phyloP scores from a whole-genome alignment of 305 asterid genomes.

The Andrographis paniculata region DNA sequence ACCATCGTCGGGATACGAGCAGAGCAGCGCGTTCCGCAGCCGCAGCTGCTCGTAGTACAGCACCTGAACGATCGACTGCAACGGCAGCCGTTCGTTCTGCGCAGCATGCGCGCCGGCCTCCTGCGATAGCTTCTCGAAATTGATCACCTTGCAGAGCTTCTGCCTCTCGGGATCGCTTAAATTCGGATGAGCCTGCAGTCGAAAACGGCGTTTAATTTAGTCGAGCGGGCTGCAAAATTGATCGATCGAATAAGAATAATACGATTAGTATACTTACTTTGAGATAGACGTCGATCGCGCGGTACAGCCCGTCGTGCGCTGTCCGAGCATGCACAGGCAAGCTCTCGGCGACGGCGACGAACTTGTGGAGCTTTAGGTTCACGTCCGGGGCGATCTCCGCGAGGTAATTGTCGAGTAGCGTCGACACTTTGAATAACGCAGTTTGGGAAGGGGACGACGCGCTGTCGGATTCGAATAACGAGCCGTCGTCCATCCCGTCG shows the following conservation, averaged over 20 bases:
- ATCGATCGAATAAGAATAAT: too few species aligned
- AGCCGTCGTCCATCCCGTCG: conserved; percentile 63
- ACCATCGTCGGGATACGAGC: conserved; percentile 71
- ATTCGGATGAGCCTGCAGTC: conserved; percentile 60
- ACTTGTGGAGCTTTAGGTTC: conserved; percentile 61
- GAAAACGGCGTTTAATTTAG: neutral
- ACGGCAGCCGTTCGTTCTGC: conserved; percentile 90
- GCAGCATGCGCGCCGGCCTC: conserved; percentile 98
- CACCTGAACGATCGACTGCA: conserved; percentile 90
- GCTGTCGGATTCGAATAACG: conserved; percentile 53
- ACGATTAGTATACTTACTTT: conserved; percentile 61
- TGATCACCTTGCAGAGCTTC: conserved; percentile 68
- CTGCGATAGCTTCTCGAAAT: conserved; percentile 74
- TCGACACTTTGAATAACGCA: conserved; percentile 68
- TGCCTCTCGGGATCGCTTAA: conserved; percentile 66
- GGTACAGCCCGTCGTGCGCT: conserved; percentile 66
- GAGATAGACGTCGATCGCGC: conserved; percentile 85
- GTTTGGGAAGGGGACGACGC: conserved; percentile 63
- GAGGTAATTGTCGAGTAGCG: conserved; percentile 67
- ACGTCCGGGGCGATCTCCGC: conserved; percentile 91
- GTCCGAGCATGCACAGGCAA: conserved; percentile 76
- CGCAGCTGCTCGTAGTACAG: conserved; percentile 86
- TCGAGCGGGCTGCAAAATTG: too few species aligned
- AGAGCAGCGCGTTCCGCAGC: conserved; percentile 55
- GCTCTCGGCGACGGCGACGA: conserved; percentile 66